Evolutionary conservation across 2,329 filamentous ascomycete species (phyloP).

Genomic region (Leptographium radiaticola): DNA sequence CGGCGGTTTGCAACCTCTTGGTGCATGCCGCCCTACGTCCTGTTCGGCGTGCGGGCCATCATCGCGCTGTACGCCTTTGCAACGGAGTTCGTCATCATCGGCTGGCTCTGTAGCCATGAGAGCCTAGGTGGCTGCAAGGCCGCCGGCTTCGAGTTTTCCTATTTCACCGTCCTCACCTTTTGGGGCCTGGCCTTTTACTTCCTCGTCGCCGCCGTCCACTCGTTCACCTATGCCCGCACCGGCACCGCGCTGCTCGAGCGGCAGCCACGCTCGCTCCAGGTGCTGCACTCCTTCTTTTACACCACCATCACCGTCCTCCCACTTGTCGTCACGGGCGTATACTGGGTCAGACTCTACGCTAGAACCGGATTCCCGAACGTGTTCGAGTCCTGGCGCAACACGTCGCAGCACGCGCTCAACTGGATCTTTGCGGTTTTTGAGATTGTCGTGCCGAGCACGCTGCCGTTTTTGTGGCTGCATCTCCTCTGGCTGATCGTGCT

Average conservation of each 20-base stretch:
- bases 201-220: constrained; percentile 54
- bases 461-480: constrained; percentile 49
- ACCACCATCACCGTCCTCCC: constrained; percentile 50
- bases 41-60: constrained; percentile 44
- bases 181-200: constrained; percentile 78
- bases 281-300: constrained; percentile 52
- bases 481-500: constrained; percentile 56
- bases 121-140: constrained; percentile 26
- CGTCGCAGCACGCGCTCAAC: constrained; percentile 67
- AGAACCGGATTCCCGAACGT: constrained; percentile 33
- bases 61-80: constrained; percentile 56
- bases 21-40: constrained; percentile 53
- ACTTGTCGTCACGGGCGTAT: constrained; percentile 58
- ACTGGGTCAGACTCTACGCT: constrained; percentile 50
- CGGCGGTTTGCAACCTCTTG: constrained; percentile 71
- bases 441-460: constrained; percentile 53
- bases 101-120: constrained; percentile 45
- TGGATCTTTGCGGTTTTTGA: constrained; percentile 63
- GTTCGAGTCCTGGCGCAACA: constrained; percentile 51
- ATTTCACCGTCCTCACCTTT: constrained; percentile 71
- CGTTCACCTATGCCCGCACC: constrained; percentile 47
- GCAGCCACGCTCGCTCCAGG: constrained; percentile 49
- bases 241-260: constrained; percentile 42
- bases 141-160: constrained; percentile 54
- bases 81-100: constrained; percentile 56